Evolutionary conservation across 441 rosid genomes (phyloP), one percentile per base, ranked within the genome.

Genomic region (Adansonia rubrostipa): DNA sequence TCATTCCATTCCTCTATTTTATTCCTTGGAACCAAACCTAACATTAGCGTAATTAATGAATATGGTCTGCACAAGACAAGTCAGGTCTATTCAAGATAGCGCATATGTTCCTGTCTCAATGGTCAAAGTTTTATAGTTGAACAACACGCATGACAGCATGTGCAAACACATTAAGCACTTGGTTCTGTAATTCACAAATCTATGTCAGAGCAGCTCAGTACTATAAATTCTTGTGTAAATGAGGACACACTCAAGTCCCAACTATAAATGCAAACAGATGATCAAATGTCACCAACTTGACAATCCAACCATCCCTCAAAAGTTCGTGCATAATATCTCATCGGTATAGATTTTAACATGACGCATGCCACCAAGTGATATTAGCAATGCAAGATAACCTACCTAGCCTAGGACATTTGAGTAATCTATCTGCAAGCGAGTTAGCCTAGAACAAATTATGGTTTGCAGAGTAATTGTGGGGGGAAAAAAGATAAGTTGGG

Each of bases 81-180:
- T 19, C 28, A 58, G 63, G 63, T 11, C 4, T 22, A 20, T 58
- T 20, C 65, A 22, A 22, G 40, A 61, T 20, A 22, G 36, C 22
- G 64, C 36, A 60, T 22, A 22, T 10, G 64, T 4, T 60, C 64
- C 33, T 60, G 64, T 60, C 64, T 58, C 33, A 58, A 58, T 58
- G 20, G 63, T 58, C 33, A 58, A 20, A 20, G 28, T 58, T 50
- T 50, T 50, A 13, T 50, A 50, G 53, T 50, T 47, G 11, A 8
- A 47, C 3, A 47, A 50, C 53, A 2, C 11, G 53, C 5, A 50
- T 11, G 15, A 50, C 11, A 50, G 15, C 15, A 50, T 50, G 15
- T 10, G 4, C 6, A 13, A 51, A 51, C 56, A 51, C 14, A 51
- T 51, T 13, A 51, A 51, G 15, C 56, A 51, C 4, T 51, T 51